Conservation (phyloP, 2,329 filamentous ascomycete species). For the Penicillium sp. region DNA sequence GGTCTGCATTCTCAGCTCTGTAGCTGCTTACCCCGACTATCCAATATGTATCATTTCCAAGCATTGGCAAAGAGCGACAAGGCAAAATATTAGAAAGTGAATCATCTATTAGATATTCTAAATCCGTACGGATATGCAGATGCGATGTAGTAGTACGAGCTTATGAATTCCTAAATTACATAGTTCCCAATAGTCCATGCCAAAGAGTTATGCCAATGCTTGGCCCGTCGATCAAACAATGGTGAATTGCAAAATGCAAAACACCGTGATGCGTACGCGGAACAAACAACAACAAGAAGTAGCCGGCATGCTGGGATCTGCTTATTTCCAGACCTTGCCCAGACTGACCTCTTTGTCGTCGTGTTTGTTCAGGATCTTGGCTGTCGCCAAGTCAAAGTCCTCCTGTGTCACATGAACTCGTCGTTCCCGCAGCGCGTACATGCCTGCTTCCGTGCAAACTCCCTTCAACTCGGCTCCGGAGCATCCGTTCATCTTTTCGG, state of each 20-base stretch:
- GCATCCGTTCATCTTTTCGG: constrained; percentile 99
- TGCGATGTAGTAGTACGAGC: background rate
- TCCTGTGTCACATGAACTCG: constrained; percentile 98
- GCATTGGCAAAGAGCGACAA: background rate
- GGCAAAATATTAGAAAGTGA: background rate
- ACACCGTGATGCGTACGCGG: background rate
- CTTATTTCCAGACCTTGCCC: constrained; percentile 78
- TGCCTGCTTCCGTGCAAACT: constrained; percentile 96
- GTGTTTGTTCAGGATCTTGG: constrained; percentile 99
- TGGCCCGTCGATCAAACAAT: constrained; percentile 9
- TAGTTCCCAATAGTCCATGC: constrained; percentile 6
- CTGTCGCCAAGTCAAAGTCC: constrained; percentile 96
- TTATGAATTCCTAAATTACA: constrained; percentile 8
- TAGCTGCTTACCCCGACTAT: too few species aligned
- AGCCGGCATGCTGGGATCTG: background rate
- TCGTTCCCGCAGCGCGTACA: constrained; percentile 93
- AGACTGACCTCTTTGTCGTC: constrained; percentile 95
- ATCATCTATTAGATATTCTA: background rate
- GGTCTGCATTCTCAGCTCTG: background rate
- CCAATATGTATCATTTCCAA: background rate
- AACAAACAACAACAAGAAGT: background rate
- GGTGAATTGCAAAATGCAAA: background rate
- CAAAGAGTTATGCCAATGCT: constrained; percentile 8
- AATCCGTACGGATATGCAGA: background rate
- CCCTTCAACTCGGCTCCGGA: constrained; percentile 97